Evolutionary conservation across 257 asterid genomes (phyloP).

Genomic region (Salvia hispanica): DNA sequence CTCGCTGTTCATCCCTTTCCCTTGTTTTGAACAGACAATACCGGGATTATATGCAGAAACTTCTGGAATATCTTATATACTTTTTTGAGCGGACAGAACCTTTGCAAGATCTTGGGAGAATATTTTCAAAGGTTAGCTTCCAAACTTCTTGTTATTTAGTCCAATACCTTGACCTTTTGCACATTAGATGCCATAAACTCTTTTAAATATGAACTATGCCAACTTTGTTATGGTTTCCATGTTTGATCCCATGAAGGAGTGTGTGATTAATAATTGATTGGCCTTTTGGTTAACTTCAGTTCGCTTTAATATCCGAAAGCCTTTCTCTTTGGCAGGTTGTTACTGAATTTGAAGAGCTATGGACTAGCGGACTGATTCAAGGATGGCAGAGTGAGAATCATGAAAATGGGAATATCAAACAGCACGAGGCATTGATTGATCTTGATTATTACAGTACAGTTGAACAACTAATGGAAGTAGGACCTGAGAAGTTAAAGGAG

Average conservation of each 20-base stretch:
- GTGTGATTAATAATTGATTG: not conserved
- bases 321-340: slow-evolving; percentile 48
- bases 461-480: slow-evolving; percentile 81
- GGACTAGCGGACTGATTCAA: slow-evolving; percentile 65
- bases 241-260: slow-evolving; percentile 15
- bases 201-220: slow-evolving; percentile 11
- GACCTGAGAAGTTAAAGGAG: slow-evolving; percentile 92
- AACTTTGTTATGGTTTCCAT: slow-evolving; percentile 16
- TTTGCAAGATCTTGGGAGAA: slow-evolving; percentile 85
- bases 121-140: slow-evolving; percentile 69
- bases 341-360: slow-evolving; percentile 84
- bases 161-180: slow-evolving; percentile 14
- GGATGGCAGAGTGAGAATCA: slow-evolving; percentile 78
- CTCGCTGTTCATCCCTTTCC: slow-evolving; percentile 5
- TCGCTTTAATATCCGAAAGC: slow-evolving; percentile 26
- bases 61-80: slow-evolving; percentile 73
- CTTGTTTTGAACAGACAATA: slow-evolving; percentile 65
- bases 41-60: slow-evolving; percentile 73
- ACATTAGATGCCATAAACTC: slow-evolving; percentile 15
- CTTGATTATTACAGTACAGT: slow-evolving; percentile 77
- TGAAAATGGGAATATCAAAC: slow-evolving; percentile 57
- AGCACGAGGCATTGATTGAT: slow-evolving; percentile 63
- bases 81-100: slow-evolving; percentile 86
- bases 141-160: slow-evolving; percentile 5
- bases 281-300: slow-evolving; percentile 18